phyloP scores from a whole-genome alignment of 1,139 yeast species.

The Protomyces gravidus region DNA sequence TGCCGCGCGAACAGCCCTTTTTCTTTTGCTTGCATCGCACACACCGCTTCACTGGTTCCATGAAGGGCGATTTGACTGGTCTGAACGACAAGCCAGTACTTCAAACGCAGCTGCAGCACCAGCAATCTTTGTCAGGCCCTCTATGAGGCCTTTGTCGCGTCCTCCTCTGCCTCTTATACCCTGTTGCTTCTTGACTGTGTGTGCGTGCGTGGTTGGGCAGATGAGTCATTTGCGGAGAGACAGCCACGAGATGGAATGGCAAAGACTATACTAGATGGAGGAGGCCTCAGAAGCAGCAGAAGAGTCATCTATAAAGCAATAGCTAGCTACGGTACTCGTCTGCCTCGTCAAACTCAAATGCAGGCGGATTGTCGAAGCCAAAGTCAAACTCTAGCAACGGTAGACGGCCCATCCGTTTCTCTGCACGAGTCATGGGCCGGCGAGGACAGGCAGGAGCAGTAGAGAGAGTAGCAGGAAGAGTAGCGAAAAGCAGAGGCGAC shows the following conservation, averaged over 20 bases:
- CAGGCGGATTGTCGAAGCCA: slow-evolving; percentile 59
- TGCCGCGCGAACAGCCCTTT: slow-evolving; percentile 28
- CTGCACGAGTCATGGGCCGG: neutral
- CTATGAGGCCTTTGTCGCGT: too few species aligned
- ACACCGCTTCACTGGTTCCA: slow-evolving; percentile 24
- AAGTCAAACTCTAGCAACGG: slow-evolving; percentile 58
- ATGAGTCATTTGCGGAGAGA: neutral
- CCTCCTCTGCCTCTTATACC: too few species aligned
- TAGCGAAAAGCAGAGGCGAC: neutral
- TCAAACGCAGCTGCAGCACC: too few species aligned
- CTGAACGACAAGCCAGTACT: too few species aligned
- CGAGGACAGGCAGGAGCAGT: neutral
- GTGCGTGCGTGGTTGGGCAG: neutral
- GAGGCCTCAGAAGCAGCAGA: too few species aligned
- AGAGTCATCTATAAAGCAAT: too few species aligned
- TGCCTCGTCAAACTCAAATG: slow-evolving; percentile 52
- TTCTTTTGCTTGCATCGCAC: slow-evolving; percentile 26
- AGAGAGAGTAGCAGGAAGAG: neutral
- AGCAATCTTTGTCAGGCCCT: too few species aligned
- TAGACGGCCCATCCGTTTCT: neutral
- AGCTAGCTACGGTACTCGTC: too few species aligned
- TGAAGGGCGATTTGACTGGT: neutral
- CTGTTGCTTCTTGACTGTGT: neutral
- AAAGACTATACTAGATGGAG: too few species aligned
- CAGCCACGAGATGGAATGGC: too few species aligned